Evolutionary conservation across 352 stramenopile species (phyloP).

Genomic region (Phytopythium kandeliae): DNA sequence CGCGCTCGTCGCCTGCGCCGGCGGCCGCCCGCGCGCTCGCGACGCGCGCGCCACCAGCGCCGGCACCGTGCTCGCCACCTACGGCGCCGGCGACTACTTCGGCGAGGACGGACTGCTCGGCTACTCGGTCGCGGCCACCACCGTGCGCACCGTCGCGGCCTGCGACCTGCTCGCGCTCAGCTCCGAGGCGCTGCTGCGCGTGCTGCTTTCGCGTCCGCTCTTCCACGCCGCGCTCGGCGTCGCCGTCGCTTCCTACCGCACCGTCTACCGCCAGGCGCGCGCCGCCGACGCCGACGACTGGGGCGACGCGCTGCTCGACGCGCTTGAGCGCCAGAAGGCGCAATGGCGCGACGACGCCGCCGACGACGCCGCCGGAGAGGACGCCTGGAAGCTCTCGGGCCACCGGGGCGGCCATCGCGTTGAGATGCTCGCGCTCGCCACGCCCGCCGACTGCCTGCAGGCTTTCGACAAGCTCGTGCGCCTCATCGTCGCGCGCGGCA

Average conservation of each 20-base stretch:
- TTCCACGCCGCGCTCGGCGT: conserved; percentile 33
- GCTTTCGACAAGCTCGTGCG: conserved; percentile 51
- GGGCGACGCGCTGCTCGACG: conserved; percentile 29
- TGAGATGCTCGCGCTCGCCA: conserved; percentile 19
- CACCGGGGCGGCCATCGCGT: conserved; percentile 17
- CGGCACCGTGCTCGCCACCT: conserved; percentile 8
- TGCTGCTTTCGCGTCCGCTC: conserved; percentile 28
- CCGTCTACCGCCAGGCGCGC: conserved; percentile 19
- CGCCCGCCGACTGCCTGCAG: conserved; percentile 25
- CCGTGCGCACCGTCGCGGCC: conserved; percentile 21
- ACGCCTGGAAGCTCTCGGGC: conserved; percentile 20
- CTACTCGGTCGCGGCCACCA: conserved; percentile 34
- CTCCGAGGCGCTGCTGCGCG: conserved; percentile 39
- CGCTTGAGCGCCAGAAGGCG: conserved; percentile 20
- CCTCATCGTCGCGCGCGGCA: conserved; percentile 37
- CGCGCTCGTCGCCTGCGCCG: conserved; percentile 22
- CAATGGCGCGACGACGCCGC: conserved; percentile 26
- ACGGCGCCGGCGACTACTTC: conserved; percentile 49
- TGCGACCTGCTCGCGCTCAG: conserved; percentile 29
- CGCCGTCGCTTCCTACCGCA: conserved; percentile 41
- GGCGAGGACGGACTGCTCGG: conserved; percentile 52
- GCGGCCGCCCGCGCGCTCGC: neutral
- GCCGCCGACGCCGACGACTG: conserved; percentile 16
- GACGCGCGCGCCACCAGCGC: neutral
- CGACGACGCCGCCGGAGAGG: conserved; percentile 8